Evolutionary conservation across 139 green algal species (phyloP).

Genomic region (Chlamydomonas applanata): DNA sequence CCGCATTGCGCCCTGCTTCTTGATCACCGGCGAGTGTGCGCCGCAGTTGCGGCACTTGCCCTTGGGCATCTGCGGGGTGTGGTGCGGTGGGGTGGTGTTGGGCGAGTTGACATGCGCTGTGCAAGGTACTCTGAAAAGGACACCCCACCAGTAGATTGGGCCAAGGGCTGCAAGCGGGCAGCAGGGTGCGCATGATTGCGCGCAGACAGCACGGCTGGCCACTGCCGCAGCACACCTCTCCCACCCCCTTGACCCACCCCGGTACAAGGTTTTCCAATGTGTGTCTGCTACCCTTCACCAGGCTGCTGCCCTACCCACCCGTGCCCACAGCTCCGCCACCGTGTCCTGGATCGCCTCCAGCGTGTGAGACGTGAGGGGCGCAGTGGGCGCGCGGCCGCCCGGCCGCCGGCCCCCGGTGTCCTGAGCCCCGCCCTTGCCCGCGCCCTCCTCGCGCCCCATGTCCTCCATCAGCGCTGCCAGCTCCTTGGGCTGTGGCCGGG

Average conservation of each 20-base stretch:
- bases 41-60: constrained; percentile 85
- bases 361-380: constrained; percentile 37
- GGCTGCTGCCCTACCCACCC: too few species aligned
- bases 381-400: background rate
- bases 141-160: too few species aligned
- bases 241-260: too few species aligned
- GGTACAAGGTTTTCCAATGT: too few species aligned
- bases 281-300: too few species aligned
- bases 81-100: background rate
- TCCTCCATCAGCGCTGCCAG: constrained; percentile 22
- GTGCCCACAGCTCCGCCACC: constrained; percentile 70
- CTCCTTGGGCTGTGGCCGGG: constrained; percentile 30
- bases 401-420: background rate
- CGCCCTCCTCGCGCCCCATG: background rate
- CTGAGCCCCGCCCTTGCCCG: background rate
- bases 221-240: too few species aligned
- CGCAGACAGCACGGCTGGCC: too few species aligned
- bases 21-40: constrained; percentile 40
- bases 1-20: constrained; percentile 48
- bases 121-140: too few species aligned
- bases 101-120: background rate
- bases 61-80: constrained; percentile 33
- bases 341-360: constrained; percentile 60
- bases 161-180: too few species aligned
- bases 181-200: too few species aligned